Evolutionary conservation across 805 yeast species (phyloP), one percentile per base, ranked within the genome.

Genomic region (Blastobotrys americana): DNA sequence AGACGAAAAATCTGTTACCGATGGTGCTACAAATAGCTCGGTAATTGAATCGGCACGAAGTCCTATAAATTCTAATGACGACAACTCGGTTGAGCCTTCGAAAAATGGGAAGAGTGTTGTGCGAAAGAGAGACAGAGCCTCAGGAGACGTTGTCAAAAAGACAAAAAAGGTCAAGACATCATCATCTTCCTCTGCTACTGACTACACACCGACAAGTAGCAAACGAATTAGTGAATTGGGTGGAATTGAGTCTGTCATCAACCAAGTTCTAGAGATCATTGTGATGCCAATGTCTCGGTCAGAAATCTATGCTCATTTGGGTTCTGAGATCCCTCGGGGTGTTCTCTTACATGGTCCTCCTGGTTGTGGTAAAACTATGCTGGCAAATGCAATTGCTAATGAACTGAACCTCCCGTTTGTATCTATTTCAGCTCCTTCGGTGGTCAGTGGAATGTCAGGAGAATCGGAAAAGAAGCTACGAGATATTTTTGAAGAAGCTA

Each of bases 371-470:
- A 93, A 93, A 58, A 93, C 98, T 0, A 82, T 96, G 36, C 80
- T 93, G 43, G 98, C 98, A 2, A 88, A 88, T 63, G 96, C 97
- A 0, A 68, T 93, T 18, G 98, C 98, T 1, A 96, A 96, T 22
- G 96, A 90, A 58, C 71, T 93, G 25, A 84, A 87, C 54, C 96
- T 93, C 0, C 96, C 97, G 0, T 93, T 93, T 59, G 78, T 93
- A 15, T 82, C 84, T 37, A 73, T 93, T 1, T 84, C 95, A 21
- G 97, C 98, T 0, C 98, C 98, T 1, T 82, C 95, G 2, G 86
- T 93, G 5, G 97, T 93, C 0, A 85, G 96, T 49, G 98, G 98
- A 3, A 93, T 93, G 97, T 86, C 96, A n/a, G 98, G 98, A 36
- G 98, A 93, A 63, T 80, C 90, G 51, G 98, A 93, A 63, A 93